phyloP scores from a whole-genome alignment of 768 basidiomycete genomes.

The Imleria badia region DNA sequence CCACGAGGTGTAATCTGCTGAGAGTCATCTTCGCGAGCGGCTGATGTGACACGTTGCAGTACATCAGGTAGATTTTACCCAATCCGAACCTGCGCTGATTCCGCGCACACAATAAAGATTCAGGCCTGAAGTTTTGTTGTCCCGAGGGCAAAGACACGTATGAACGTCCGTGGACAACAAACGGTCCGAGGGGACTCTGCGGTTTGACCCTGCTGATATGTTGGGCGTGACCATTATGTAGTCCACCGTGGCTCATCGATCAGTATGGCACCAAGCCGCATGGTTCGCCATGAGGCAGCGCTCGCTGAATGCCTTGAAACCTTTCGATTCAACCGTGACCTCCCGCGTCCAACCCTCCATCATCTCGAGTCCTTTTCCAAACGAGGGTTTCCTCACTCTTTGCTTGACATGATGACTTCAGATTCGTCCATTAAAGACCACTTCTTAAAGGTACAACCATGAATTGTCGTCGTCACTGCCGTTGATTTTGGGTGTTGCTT shows the following conservation, averaged over 20 bases:
- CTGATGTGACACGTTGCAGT: slow-evolving; percentile 15
- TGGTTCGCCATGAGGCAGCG: slow-evolving; percentile 25
- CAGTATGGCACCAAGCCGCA: slow-evolving; percentile 10
- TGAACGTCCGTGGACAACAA: slow-evolving; percentile 1
- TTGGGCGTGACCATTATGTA: not conserved
- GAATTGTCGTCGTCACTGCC: not conserved
- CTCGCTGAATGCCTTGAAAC: slow-evolving; percentile 1
- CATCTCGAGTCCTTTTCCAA: slow-evolving; percentile 4
- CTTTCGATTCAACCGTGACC: slow-evolving; percentile 3
- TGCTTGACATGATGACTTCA: slow-evolving; percentile 9
- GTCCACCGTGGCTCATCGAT: no score
- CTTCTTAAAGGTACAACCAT: slow-evolving; percentile 10
- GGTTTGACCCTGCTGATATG: slow-evolving; percentile 5
- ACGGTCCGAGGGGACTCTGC: slow-evolving; percentile 6
- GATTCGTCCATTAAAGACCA: slow-evolving; percentile 1
- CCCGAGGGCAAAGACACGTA: not conserved
- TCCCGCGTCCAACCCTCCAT: slow-evolving; percentile 3
- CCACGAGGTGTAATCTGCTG: slow-evolving; percentile 19
- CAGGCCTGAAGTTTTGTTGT: not conserved
- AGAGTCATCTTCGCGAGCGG: not conserved
- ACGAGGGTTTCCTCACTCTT: not conserved
- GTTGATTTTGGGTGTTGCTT: slow-evolving; percentile 1
- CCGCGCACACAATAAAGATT: slow-evolving; percentile 1
- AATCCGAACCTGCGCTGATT: slow-evolving; percentile 1
- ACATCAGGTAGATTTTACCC: slow-evolving; percentile 8